Evolutionary conservation across 2,329 filamentous ascomycete genomes (phyloP), one percentile per base, ranked within the genome.

Genomic region (Colletotrichum sublineola): DNA sequence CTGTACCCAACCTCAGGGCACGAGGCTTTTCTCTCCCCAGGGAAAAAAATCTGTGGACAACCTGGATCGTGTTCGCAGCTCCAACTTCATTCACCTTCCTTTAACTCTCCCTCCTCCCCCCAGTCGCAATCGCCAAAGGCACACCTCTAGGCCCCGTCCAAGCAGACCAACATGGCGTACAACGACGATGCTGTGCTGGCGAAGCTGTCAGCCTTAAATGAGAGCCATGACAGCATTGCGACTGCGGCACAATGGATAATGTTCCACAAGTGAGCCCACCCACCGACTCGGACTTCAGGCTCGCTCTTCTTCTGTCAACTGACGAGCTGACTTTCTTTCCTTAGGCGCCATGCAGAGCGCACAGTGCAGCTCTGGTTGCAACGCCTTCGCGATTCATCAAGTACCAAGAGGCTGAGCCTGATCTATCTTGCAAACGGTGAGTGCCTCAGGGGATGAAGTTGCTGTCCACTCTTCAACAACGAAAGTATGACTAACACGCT

Each of bases 221-320:
- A 99, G 84, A 97, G 95, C 14, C 96, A 99, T 81, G 96, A 99
- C 81, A 97, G 95, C 83, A 98, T 99, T 79, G 90, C 97, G 73
- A 96, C 94, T 46, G 95, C 97, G 74, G 95, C 96, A 70, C 96
- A 98, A 91, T 99, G 97, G 97, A 96, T 99, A 74, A 97, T 99
- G 93, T 99, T 99, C 81, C 96, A 99, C 84, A 93, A 74, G 81
- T 75, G 63, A 74, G 44, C 29, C 11, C 18, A 20, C 14, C 24
- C 12, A 31, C 29, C 36, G 8, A 74, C 38, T 33, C 31, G 3
- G 15, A 53, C 3, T 33, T 46, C 29, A 31, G 48, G 12, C 66
- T 73, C 55, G 69, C 66, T 71, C 64, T 20, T 15, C 33, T 72
- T 68, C 29, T 50, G 18, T 29, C 33, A 15, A 20, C 7, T 6